Conservation (phyloP, 179 eudicot species). For the Silene coronaria region DNA sequence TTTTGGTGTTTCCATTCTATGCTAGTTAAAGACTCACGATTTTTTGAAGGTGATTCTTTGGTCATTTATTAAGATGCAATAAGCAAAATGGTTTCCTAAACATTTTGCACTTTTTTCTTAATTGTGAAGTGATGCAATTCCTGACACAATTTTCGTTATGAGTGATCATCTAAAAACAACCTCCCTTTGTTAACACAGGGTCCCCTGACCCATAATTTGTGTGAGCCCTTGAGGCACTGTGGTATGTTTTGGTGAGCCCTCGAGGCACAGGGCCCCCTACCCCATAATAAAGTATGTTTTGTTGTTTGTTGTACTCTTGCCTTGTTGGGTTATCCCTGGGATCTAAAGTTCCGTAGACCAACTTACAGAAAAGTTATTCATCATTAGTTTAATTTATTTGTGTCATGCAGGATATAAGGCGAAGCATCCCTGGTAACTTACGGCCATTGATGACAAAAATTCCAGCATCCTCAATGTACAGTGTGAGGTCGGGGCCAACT, state of each 20-base stretch:
- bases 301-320: neutral
- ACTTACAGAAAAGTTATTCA: neutral
- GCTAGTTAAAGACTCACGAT: neutral
- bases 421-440: conserved; percentile 58
- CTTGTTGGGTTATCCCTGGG: neutral
- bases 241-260: too few relatives aligned
- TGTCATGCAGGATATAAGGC: conserved; percentile 65
- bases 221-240: too few relatives aligned
- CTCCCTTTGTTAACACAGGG: neutral
- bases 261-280: too few relatives aligned
- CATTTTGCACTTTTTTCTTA: neutral
- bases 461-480: conserved; percentile 98
- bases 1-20: neutral
- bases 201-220: neutral
- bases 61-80: neutral
- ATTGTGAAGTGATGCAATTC: neutral
- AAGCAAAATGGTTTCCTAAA: neutral
- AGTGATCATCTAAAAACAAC: neutral
- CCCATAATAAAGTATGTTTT: too few relatives aligned
- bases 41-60: neutral
- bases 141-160: neutral
- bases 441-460: conserved; percentile 91
- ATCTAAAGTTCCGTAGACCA: neutral
- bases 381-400: neutral
- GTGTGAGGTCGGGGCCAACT: conserved; percentile 70